phyloP scores from a whole-genome alignment of 2,329 filamentous ascomycete genomes.

The Drechslerella coelobrocha region DNA sequence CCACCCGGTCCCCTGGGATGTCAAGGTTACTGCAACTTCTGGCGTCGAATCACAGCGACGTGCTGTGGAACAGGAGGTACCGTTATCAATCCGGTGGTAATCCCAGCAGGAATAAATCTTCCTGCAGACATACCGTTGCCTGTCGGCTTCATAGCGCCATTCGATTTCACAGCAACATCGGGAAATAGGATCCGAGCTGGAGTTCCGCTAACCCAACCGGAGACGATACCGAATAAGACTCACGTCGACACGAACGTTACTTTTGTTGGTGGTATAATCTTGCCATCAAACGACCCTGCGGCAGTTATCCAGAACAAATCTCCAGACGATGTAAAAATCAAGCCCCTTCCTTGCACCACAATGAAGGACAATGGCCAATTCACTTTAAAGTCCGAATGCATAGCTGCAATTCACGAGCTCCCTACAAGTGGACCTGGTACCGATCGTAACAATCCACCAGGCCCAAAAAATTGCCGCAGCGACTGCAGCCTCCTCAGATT shows the following conservation, averaged over 20 bases:
- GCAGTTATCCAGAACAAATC: not conserved
- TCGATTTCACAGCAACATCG: not conserved
- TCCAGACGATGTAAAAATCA: not conserved
- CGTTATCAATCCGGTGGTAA: not conserved
- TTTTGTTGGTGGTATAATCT: not conserved
- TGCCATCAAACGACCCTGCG: not conserved
- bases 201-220: not conserved
- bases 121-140: not conserved
- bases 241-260: too few relatives aligned
- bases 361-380: too few relatives aligned
- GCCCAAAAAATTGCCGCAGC: not conserved
- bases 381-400: too few relatives aligned
- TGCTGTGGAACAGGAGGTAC: not conserved
- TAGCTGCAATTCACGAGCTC: too few relatives aligned
- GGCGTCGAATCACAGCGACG: not conserved
- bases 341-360: not conserved
- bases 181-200: not conserved
- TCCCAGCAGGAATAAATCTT: not conserved
- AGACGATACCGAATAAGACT: not conserved
- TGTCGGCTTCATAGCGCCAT: not conserved
- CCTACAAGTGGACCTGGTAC: too few relatives aligned
- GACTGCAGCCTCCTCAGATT: conserved; percentile 1
- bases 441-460: too few relatives aligned
- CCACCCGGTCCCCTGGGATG: not conserved
- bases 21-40: not conserved